A percentile compares a stretch with the other conserved stretches of the same genome.
phyloP scores from a whole-genome alignment of 129 eudicot genomes.

The Logfia minima region DNA sequence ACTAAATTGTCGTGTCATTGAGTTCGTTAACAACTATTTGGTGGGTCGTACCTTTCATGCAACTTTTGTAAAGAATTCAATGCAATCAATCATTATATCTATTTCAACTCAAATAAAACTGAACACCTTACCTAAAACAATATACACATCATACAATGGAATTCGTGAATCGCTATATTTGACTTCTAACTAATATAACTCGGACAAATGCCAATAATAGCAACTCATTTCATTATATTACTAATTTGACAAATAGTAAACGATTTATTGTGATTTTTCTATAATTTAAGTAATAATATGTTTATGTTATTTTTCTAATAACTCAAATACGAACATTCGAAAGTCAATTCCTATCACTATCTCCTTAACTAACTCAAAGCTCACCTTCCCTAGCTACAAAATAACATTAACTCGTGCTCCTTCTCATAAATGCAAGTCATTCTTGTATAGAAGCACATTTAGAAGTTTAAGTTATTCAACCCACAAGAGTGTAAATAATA shows the following conservation, averaged over 20 bases:
- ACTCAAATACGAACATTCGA: neutral
- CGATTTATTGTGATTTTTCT: neutral
- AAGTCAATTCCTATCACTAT: neutral
- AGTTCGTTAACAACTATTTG: conserved; percentile 12
- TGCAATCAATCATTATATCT: neutral
- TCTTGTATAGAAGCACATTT: neutral
- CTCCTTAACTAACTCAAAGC: conserved; percentile 7
- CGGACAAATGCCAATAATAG: neutral
- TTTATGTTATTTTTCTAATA: no score
- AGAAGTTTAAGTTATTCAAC: neutral
- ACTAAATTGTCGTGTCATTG: conserved; percentile 1
- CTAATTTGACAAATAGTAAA: neutral
- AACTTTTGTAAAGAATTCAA: neutral
- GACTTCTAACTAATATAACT: neutral
- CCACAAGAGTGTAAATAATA: conserved; percentile 8
- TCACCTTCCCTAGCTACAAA: conserved; percentile 16
- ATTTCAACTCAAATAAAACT: neutral
- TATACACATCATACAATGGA: neutral
- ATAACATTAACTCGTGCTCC: neutral
- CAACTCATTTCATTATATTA: neutral
- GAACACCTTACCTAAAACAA: conserved; percentile 15
- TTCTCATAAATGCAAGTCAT: conserved; percentile 12
- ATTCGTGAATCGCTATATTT: neutral
- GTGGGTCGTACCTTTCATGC: conserved; percentile 15
- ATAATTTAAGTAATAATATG: neutral